Base-by-base conservation (phyloP, 2,329 filamentous ascomycete genomes). In the Podosphaera leucotricha region DNA sequence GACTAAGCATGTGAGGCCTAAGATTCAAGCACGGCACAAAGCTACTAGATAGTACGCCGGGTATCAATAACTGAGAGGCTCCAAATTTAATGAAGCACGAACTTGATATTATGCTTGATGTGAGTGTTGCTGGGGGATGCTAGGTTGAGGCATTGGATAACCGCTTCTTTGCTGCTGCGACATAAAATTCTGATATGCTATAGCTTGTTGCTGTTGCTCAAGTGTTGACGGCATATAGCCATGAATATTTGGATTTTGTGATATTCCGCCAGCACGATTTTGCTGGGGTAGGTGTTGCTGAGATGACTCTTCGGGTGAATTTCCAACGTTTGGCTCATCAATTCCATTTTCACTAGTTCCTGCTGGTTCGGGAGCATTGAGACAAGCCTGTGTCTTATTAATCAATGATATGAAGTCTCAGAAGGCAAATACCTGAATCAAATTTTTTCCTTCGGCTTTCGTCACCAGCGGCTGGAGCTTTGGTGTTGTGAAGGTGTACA, bases 381-480 rank as follows among this genome's bases (percentile, higher is more conserved):
- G 66, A 60, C 90, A 98, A 43, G 90, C 86, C 87, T 95, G 54
- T 33, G 43, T 44, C 2, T 43, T 24, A 58, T 65, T 53, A 66
- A 62, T 49, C 49, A 44, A 48, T 20, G 33, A 37, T 44, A 13
- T 15, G 11, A 18, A n/a, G 44, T 15, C 30, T 18, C 41, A 20
- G 46, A 46, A 18, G 20, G 19, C 15, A 43, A 50, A 44, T 51
- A 94, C 90, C 77, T 98, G 90, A 54, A 98, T 95, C 52, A 98
- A 68, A 62, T 98, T 98, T 74, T 98, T 98, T 66, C 90, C 90
- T 65, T 95, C 90, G 16, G 90, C 80, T 68, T 95, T 95, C 50
- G 90, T 98, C 54, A 95, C 90, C 44, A 98, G 75, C 50, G 90
- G 90, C 66, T 95, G 90, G 46, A 98, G 76, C 69, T 98, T 98